Evolutionary conservation across 495 filamentous ascomycete genomes (phyloP).

Genomic region (Hyaloscypha variabilis): DNA sequence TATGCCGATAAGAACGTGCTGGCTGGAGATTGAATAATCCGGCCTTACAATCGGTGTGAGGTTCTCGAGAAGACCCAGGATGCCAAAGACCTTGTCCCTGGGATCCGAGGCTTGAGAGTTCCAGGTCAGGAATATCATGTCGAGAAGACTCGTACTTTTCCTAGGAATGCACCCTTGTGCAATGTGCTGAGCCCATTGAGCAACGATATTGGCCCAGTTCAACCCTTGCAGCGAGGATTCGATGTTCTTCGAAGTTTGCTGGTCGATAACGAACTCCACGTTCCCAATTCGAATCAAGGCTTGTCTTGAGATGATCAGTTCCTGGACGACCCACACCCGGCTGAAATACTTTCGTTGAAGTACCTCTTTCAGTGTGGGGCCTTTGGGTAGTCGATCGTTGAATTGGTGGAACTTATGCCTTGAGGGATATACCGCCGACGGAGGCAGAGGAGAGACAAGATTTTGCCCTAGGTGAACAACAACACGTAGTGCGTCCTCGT

Average conservation of each 20-base stretch:
- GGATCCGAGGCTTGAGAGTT: conserved; percentile 24
- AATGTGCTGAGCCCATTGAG: conserved; percentile 12
- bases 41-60: conserved; percentile 12
- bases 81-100: conserved; percentile 30
- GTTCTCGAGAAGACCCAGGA: conserved; percentile 22
- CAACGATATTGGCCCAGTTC: not conserved
- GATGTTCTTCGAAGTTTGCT: not conserved
- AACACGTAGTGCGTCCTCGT: conserved; percentile 21
- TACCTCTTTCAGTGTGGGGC: conserved; percentile 13
- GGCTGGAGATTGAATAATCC: conserved; percentile 30
- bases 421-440: too few species aligned
- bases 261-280: conserved; percentile 22
- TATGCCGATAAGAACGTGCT: conserved; percentile 31
- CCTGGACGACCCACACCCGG: conserved; percentile 36
- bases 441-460: conserved; percentile 13
- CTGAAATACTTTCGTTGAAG: conserved; percentile 32
- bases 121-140: conserved; percentile 10
- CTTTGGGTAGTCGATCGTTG: too few species aligned
- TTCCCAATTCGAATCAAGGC: conserved; percentile 30
- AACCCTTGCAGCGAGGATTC: not conserved
- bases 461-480: conserved; percentile 33
- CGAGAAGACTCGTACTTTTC: conserved; percentile 10
- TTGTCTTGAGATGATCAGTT: conserved; percentile 28
- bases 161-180: not conserved
- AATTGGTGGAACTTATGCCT: too few species aligned